These are phyloP conservation scores for Abrus precatorius DNA, from an alignment of 306 rosid species.

Conservation along the genomic window DNA sequence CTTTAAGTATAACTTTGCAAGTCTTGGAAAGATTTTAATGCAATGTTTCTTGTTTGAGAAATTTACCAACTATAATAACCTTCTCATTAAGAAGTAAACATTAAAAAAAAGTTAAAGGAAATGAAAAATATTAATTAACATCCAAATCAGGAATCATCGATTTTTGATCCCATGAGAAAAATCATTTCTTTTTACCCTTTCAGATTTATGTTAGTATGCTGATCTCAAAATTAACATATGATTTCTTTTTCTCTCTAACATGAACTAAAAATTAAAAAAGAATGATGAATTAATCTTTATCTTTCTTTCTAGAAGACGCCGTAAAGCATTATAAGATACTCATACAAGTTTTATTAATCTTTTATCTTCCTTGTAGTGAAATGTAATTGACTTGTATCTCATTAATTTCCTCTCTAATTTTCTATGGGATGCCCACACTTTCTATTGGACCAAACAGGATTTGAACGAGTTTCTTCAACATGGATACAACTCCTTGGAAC, in stretches of 20 bases:
- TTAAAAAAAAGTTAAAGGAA: background rate
- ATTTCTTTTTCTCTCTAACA: background rate
- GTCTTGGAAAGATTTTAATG: background rate
- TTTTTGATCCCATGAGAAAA: background rate
- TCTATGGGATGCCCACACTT: background rate
- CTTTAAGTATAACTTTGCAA: background rate
- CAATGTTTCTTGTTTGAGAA: slow-evolving; percentile 14
- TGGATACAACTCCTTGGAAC: too few relatives aligned
- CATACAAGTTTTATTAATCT: background rate
- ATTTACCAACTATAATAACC: background rate
- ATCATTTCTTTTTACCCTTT: background rate
- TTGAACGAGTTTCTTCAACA: too few relatives aligned
- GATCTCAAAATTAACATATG: background rate
- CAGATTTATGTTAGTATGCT: background rate
- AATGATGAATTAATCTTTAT: background rate
- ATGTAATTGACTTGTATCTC: background rate
- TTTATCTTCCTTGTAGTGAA: background rate
- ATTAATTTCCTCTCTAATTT: background rate
- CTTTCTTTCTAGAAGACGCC: background rate
- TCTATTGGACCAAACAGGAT: background rate
- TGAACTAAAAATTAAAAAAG: background rate
- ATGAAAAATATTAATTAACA: background rate
- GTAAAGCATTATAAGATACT: background rate
- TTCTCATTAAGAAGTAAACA: background rate
- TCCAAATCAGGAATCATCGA: background rate